Percentiles rank a stretch among this genome's conserved stretches.
These are phyloP conservation scores for Fusarium continuum DNA, from an alignment of 2,329 filamentous ascomycete genomes.

Conservation along the genomic window DNA sequence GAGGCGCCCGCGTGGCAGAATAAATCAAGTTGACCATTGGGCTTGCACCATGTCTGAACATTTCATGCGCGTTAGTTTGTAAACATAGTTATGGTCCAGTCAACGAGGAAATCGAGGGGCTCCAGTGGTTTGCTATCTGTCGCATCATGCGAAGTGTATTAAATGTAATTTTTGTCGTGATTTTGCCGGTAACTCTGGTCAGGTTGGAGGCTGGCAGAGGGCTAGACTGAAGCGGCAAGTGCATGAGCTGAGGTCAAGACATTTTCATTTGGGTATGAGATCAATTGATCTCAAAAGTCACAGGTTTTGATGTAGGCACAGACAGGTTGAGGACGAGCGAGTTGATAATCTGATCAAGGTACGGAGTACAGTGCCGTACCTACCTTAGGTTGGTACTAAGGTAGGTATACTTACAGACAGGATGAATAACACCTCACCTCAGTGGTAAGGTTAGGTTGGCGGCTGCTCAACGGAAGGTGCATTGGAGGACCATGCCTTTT, in stretches of 20 bases:
- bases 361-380: no score
- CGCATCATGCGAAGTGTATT: neutral
- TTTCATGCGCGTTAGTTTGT: neutral
- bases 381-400: no score
- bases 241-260: conserved; percentile 15
- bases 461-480: no score
- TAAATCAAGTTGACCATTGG: neutral
- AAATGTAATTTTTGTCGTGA: conserved; percentile 4
- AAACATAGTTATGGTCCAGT: neutral
- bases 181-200: neutral
- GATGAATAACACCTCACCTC: no score
- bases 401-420: no score
- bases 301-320: no score
- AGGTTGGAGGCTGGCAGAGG: neutral
- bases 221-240: neutral
- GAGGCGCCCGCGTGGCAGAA: neutral
- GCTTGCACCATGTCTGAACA: conserved; percentile 4
- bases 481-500: no score
- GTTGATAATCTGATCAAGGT: neutral
- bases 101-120: neutral
- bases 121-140: neutral
- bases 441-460: no score
- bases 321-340: neutral
- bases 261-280: neutral
- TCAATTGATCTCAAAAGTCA: neutral